Evolutionary conservation across 306 rosid genomes (phyloP).

Genomic region (Quercus variabilis): DNA sequence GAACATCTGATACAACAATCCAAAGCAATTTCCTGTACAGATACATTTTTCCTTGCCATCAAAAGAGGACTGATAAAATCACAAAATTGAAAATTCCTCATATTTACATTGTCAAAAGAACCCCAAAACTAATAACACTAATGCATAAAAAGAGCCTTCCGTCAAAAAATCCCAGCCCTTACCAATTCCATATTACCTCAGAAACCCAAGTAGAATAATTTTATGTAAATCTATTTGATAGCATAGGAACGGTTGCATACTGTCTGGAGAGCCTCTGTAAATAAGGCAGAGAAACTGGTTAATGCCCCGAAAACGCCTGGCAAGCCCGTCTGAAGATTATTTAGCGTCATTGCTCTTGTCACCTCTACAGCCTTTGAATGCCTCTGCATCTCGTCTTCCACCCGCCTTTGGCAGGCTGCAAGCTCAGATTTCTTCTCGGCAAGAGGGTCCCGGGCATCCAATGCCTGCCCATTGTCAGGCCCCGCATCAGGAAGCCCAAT

Average conservation of each 20-base stretch:
- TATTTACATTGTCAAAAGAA: slow-evolving; percentile 59
- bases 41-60: slow-evolving; percentile 36
- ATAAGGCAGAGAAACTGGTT: slow-evolving; percentile 84
- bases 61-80: slow-evolving; percentile 39
- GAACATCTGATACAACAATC: slow-evolving; percentile 53
- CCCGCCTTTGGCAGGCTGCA: slow-evolving; percentile 79
- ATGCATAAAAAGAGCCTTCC: slow-evolving; percentile 39
- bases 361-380: slow-evolving; percentile 88
- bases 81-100: slow-evolving; percentile 76
- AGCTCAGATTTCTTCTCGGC: slow-evolving; percentile 88
- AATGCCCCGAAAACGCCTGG: slow-evolving; percentile 95
- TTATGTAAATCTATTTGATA: slow-evolving; percentile 50
- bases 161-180: slow-evolving; percentile 45
- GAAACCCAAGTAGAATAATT: slow-evolving; percentile 30
- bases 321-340: slow-evolving; percentile 91
- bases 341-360: slow-evolving; percentile 91
- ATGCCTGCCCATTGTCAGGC: slow-evolving; percentile 53
- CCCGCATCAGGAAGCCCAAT: slow-evolving; percentile 82
- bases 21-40: slow-evolving; percentile 70
- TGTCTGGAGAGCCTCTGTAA: slow-evolving; percentile 70
- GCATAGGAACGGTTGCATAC: slow-evolving; percentile 83
- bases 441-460: slow-evolving; percentile 93
- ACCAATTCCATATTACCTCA: slow-evolving; percentile 23
- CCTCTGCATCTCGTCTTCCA: slow-evolving; percentile 82
- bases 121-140: slow-evolving; percentile 30